Conservation (phyloP, 2,329 filamentous ascomycete genomes). For the Cytospora piceicola region DNA sequence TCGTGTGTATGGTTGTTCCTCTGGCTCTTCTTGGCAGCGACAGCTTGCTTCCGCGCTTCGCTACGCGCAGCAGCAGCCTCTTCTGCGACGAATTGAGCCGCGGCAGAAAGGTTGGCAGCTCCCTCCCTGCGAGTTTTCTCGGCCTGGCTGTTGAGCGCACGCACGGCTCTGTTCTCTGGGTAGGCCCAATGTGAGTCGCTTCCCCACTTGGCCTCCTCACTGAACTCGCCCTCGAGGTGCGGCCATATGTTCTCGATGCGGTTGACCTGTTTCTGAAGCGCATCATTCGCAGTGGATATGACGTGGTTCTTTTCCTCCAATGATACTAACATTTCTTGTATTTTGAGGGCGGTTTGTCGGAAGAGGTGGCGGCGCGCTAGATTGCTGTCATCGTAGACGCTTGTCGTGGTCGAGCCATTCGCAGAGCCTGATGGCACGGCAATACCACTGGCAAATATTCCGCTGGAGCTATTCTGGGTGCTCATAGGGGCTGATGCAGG, state of each 20-base stretch:
- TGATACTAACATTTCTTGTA: slow-evolving; percentile 84
- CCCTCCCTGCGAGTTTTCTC: slow-evolving; percentile 80
- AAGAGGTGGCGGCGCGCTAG: slow-evolving; percentile 74
- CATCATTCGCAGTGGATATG: slow-evolving; percentile 88
- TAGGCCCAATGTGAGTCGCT: slow-evolving; percentile 96
- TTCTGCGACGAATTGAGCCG: slow-evolving; percentile 75
- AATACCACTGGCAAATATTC: slow-evolving; percentile 43
- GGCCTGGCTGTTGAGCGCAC: slow-evolving; percentile 62
- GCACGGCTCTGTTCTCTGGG: slow-evolving; percentile 74
- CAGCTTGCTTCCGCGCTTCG: slow-evolving; percentile 81
- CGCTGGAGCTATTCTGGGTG: slow-evolving; percentile 53
- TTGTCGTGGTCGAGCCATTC: slow-evolving; percentile 48
- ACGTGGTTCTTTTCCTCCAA: slow-evolving; percentile 98
- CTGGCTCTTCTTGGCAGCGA: slow-evolving; percentile 74
- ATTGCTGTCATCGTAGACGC: slow-evolving; percentile 60
- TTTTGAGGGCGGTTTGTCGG: slow-evolving; percentile 74
- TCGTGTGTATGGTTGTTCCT: slow-evolving; percentile 69
- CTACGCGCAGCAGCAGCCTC: slow-evolving; percentile 84
- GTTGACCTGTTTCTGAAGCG: slow-evolving; percentile 79
- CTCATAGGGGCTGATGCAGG: slow-evolving; percentile 53
- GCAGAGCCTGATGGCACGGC: slow-evolving; percentile 45
- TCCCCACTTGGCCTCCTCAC: slow-evolving; percentile 90
- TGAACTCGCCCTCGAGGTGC: slow-evolving; percentile 85
- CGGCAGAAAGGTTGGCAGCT: slow-evolving; percentile 75
- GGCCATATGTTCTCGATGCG: slow-evolving; percentile 88